Conservation (phyloP, 768 basidiomycete genomes). For the Boletus rubroflammeus region DNA sequence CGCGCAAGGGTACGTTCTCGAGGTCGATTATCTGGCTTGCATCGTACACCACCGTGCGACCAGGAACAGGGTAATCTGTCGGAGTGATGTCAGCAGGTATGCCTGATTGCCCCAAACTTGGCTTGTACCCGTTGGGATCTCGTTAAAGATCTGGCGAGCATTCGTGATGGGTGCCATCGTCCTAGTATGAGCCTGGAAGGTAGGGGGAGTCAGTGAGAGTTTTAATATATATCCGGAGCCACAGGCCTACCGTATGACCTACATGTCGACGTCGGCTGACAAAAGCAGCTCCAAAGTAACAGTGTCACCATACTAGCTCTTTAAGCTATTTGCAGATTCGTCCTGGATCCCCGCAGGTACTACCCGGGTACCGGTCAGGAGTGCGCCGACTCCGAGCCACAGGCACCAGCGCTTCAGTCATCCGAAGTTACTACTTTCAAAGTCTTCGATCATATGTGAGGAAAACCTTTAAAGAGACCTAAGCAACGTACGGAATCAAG, state of each 20-base stretch:
- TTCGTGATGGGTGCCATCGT: slow-evolving; percentile 27
- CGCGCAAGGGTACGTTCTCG: slow-evolving; percentile 41
- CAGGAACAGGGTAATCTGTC: slow-evolving; percentile 38
- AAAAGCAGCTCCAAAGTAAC: neutral
- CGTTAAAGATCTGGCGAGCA: slow-evolving; percentile 36
- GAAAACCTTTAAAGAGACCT: no score
- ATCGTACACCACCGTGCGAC: slow-evolving; percentile 48
- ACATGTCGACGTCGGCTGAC: neutral
- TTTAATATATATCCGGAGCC: neutral
- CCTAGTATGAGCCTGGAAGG: neutral
- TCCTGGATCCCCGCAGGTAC: no score
- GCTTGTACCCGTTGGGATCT: slow-evolving; percentile 25
- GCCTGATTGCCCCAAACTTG: no score
- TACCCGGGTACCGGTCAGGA: no score
- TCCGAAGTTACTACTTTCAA: no score
- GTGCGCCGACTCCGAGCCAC: no score
- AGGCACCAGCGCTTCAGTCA: no score
- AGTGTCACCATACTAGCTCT: neutral
- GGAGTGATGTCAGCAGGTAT: neutral
- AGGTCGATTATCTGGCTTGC: slow-evolving; percentile 45
- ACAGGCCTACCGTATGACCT: neutral
- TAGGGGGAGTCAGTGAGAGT: neutral
- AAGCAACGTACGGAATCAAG: neutral
- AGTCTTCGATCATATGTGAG: no score
- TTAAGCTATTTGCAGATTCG: no score